Percentiles rank a stretch among this genome's conserved stretches.
These are phyloP conservation scores for Blastocystis sp. DNA, from an alignment of 352 stramenopile species.

Conservation along the genomic window DNA sequence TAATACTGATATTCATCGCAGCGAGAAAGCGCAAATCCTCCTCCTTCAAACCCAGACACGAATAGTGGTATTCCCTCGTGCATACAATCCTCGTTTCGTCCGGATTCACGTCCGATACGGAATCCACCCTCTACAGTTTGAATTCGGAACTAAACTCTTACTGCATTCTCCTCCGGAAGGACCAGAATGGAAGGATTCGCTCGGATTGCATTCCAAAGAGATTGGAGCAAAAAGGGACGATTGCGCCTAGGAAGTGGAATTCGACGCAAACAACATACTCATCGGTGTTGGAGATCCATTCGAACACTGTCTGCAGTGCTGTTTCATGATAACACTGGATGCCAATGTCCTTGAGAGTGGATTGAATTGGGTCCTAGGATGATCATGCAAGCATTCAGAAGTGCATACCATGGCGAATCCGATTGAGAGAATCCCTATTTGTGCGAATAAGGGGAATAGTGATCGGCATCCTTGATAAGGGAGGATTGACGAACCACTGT, in stretches of 20 bases:
- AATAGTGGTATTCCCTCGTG: slow-evolving; percentile 23
- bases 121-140: background rate
- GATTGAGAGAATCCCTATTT: background rate
- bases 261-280: background rate
- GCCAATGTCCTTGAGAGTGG: slow-evolving; percentile 1
- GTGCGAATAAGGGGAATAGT: slow-evolving; percentile 13
- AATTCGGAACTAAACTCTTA: background rate
- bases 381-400: background rate
- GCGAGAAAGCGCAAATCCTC: background rate
- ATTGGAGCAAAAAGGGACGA: slow-evolving; percentile 10
- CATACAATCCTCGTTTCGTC: background rate
- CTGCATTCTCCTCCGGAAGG: background rate
- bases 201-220: background rate
- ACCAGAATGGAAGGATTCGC: background rate
- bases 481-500: slow-evolving; percentile 39
- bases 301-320: slow-evolving; percentile 5
- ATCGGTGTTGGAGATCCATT: background rate
- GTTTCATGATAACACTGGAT: slow-evolving; percentile 44
- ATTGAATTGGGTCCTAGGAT: slow-evolving; percentile 10
- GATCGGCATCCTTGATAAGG: background rate
- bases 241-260: background rate
- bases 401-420: background rate
- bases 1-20: background rate
- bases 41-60: slow-evolving; percentile 32
- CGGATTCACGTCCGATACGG: background rate